phyloP scores from a whole-genome alignment of 202 grass and related monocot genomes.

The Schoenoplectus tabernaemontani region DNA sequence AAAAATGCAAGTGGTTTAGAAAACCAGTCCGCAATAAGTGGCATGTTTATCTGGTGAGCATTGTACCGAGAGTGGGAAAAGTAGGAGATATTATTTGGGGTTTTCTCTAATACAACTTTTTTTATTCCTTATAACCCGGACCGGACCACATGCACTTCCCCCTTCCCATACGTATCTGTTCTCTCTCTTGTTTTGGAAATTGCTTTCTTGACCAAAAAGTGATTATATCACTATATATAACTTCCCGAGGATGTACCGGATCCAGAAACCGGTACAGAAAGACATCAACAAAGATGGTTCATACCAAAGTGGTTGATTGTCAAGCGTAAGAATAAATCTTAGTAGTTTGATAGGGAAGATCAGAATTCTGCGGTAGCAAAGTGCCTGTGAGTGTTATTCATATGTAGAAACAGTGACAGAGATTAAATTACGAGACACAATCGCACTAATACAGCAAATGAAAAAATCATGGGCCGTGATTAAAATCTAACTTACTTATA shows the following conservation, averaged over 20 bases:
- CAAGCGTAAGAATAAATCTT: too few species aligned
- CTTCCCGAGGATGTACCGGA: background rate
- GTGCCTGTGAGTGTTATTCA: too few species aligned
- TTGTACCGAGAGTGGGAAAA: constrained; percentile 5
- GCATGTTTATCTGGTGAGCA: constrained; percentile 12
- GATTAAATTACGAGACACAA: too few species aligned
- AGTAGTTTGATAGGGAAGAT: too few species aligned
- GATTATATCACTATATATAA: background rate
- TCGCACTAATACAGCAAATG: too few species aligned
- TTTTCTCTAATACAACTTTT: background rate
- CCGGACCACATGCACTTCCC: constrained; percentile 14
- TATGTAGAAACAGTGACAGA: too few species aligned
- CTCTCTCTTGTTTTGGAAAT: constrained; percentile 2
- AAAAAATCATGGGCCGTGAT: too few species aligned
- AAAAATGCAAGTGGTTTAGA: background rate
- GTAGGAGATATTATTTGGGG: background rate
- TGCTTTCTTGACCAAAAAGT: constrained; percentile 21
- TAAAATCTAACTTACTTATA: too few species aligned
- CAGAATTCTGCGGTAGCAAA: too few species aligned
- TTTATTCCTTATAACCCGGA: constrained; percentile 20
- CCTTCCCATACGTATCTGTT: constrained; percentile 23
- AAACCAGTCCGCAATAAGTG: constrained; percentile 7
- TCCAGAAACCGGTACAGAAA: background rate
- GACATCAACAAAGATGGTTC: too few species aligned
- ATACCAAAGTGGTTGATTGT: too few species aligned